Conservation (phyloP, 495 filamentous ascomycete genomes). For the Xylaria cubensis region DNA sequence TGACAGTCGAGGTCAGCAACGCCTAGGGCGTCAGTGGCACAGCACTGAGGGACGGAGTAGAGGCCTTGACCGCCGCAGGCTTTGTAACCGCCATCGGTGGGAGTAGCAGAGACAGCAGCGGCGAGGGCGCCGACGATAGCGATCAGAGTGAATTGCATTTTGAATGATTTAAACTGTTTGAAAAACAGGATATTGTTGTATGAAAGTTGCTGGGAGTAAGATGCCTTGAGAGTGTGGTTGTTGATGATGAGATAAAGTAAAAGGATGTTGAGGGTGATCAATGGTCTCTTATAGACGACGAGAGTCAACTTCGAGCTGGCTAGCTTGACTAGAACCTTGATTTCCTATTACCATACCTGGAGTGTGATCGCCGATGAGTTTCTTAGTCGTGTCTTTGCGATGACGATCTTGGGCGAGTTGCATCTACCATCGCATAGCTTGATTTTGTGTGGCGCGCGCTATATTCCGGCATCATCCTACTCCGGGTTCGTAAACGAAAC, state of each 20-base stretch:
- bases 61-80: not conserved
- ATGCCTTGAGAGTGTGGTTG: not conserved
- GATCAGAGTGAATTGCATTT: slow-evolving; percentile 18
- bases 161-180: not conserved
- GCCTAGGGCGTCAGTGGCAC: slow-evolving; percentile 52
- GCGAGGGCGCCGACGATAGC: not conserved
- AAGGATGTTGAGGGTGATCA: not conserved
- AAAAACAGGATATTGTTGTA: not conserved
- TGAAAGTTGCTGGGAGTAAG: not conserved
- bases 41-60: slow-evolving; percentile 42
- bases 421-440: slow-evolving; percentile 7
- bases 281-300: slow-evolving; percentile 15
- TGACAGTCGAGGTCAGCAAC: slow-evolving; percentile 52
- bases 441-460: slow-evolving; percentile 8
- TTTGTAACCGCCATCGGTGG: not conserved
- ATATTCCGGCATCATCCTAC: not conserved
- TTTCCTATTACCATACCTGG: not conserved
- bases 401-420: not conserved
- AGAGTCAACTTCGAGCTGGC: slow-evolving; percentile 4
- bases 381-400: not conserved
- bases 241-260: not conserved
- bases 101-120: not conserved
- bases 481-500: slow-evolving; percentile 1
- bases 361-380: slow-evolving; percentile 12
- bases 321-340: not conserved